Base-by-base conservation (phyloP, 2,329 filamentous ascomycete genomes). In the Fusarium sp. region DNA sequence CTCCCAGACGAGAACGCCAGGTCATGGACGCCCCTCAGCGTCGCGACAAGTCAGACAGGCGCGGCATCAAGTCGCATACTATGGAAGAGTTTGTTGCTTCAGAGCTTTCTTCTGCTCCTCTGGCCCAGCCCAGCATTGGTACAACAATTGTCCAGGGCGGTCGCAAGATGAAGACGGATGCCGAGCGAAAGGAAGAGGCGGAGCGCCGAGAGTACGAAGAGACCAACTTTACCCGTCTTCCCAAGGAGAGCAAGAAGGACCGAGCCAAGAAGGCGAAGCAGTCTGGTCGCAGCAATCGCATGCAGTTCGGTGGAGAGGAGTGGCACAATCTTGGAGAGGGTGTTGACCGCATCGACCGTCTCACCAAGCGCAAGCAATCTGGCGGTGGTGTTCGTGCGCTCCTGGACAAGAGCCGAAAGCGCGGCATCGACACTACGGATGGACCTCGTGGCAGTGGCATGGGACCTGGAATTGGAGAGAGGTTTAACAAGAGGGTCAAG, bases 71-170 rank as follows among this genome's bases (percentile, higher is more conserved):
- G 80, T 98, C 95, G 0, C 91, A 92, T 56, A 95, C 95, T 1
- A 91, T 99, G 80, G 95, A 98, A 80, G 96, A 98, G 80, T 99
- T 97, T 79, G 91, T 99, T 73, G 91, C 89, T 59, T 92, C 93
- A 20, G 97, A 99, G 83, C 88, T 98, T 68, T 95, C 95, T 0
- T 84, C 89, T 7, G 94, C 94, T 3, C 97, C 97, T 1, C 84
- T 94, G 67, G 94, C 95, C 1, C 90, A 97, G 81, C 95, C 96
- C 64, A 97, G 93, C 76, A 97, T 99, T 78, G 97, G 97, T 69
- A 97, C 94, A 66, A 98, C 94, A 20, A 97, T 98, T 77, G 87
- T 92, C 6, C 88, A 91, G 58, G 92, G 93, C 59, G 97, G 97
- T 37, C 91, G 96, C 73, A 91, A 91, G 81, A 91, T 91, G 79